Base-by-base conservation (phyloP, 2,329 filamentous ascomycete genomes). In the Thyridium curvatum region DNA sequence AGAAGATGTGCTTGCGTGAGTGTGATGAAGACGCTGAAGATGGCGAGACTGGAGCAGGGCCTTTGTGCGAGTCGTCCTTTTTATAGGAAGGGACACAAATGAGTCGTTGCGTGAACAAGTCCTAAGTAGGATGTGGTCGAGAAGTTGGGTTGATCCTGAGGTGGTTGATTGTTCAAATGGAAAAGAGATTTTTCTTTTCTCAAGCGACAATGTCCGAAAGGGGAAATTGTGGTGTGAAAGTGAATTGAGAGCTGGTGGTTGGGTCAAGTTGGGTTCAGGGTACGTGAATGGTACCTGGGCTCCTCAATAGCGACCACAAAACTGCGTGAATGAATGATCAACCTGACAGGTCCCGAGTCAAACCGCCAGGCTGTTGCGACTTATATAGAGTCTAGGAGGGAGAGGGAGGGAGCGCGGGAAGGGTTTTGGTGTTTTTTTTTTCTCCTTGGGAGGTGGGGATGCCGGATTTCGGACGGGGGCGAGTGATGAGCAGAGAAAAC, bases 221-320 rank as follows among this genome's bases (percentile, higher is more conserved):
- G 37, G 32, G 38, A 17, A 35, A 35, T 38, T 30, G 41, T 26
- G 38, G 37, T 40, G 38, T 38, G 12, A 40, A 42, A 35, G 38
- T 26, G 34, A 18, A 31, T 16, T 36, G 30, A 16, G 33, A 13
- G 41, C 30, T 13, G 18, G 38, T 14, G 16, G 30, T n/a, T n/a
- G n/a, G 44, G 39, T 6, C 6, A 26, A 10, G 10, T 26, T 26
- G 41, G 28, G 39, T 31, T 49, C 34, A 47, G 42, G 55, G 52
- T 46, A 58, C 52, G 43, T 42, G 34, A 40, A 51, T 49, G 36
- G 53, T 54, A 52, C 56, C 52, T 32, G 35, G 38, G 47, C 52
- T 56, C 57, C 53, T 60, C 46, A 59, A 54, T 60, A 60, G 51
- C 56, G 54, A 58, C 53, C 35, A 46, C 57, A 59, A 58, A 58